Base-by-base conservation (phyloP, 306 rosid species). In the Mimosa bimucronata region DNA sequence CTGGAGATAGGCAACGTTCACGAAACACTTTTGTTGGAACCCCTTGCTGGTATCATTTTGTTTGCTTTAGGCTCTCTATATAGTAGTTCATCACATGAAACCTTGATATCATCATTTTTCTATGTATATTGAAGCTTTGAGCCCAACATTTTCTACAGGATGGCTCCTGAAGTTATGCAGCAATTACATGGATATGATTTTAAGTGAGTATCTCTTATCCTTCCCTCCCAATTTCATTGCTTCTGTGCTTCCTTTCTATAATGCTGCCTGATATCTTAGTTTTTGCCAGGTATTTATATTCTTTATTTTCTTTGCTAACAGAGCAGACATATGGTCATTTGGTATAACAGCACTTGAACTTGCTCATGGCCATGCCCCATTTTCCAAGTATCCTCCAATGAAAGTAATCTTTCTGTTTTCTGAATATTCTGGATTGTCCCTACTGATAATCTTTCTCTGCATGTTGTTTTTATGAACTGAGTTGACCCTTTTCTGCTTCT, bases 91-190 rank as follows among this genome's bases (percentile, higher is more conserved):
- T 66, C 21, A 41, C 52, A 52, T 57, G 53, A 77, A 61, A 57
- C 76, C 44, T 79, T 61, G 42, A 52, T 53, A 71, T 61, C 57
- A 26, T 70, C 31, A 1, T 67, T n/a, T 29, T 60, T 5, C 45
- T 76, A 55, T 61, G 69, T 75, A 74, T 55, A 79, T 73, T 55
- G 62, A 57, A 23, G 30, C 64, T 46, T 64, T 58, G 40, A 48
- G 55, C 77, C 44, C 66, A 75, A 81, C 57, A 73, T 76, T 76
- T 68, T 69, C 67, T 46, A 55, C 89, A 94, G 97, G 98, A 94
- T 94, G 98, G 98, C 98, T 88, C 98, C 98, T 7, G 98, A 92
- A 91, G 98, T 94, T 80, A 92, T 94, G 97, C 97, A 92, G 88
- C 97, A 91, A 84, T 82, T 94, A 83, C 97, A 92, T 87, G 98